phyloP scores from a whole-genome alignment of 2,329 filamentous ascomycete genomes.

The Ceratocystis alfenasii region DNA sequence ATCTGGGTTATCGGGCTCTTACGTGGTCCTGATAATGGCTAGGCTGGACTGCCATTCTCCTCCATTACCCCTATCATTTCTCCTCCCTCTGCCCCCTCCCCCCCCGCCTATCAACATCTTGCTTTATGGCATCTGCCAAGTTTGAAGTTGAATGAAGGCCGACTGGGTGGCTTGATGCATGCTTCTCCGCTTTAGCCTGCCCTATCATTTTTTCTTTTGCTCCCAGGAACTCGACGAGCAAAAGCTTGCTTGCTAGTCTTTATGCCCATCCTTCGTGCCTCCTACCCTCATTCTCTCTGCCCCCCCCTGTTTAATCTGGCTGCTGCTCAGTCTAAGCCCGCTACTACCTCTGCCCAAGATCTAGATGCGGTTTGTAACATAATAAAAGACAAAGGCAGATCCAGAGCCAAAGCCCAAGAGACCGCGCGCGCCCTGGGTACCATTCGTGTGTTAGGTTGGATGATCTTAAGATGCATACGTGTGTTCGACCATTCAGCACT shows the following conservation, averaged over 20 bases:
- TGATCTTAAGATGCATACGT: neutral
- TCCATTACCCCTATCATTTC: no score
- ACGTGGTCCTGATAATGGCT: neutral
- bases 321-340: neutral
- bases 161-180: neutral
- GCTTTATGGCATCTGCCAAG: constrained; percentile 2
- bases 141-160: neutral
- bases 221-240: neutral
- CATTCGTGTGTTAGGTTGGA: neutral
- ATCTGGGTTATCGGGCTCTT: neutral
- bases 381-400: neutral
- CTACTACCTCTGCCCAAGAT: neutral
- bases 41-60: neutral
- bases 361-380: constrained; percentile 5
- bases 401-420: neutral
- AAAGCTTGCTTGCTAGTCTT: neutral
- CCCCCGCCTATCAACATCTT: neutral
- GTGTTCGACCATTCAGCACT: no score
- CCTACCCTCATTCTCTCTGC: neutral
- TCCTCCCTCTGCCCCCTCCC: neutral
- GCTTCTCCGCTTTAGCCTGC: neutral
- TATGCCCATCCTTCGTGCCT: neutral
- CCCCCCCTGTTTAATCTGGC: neutral
- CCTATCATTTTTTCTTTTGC: neutral
- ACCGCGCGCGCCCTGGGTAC: neutral